Evolutionary conservation across 352 stramenopile genomes (phyloP).

Genomic region (Elongisporangium prolatum): DNA sequence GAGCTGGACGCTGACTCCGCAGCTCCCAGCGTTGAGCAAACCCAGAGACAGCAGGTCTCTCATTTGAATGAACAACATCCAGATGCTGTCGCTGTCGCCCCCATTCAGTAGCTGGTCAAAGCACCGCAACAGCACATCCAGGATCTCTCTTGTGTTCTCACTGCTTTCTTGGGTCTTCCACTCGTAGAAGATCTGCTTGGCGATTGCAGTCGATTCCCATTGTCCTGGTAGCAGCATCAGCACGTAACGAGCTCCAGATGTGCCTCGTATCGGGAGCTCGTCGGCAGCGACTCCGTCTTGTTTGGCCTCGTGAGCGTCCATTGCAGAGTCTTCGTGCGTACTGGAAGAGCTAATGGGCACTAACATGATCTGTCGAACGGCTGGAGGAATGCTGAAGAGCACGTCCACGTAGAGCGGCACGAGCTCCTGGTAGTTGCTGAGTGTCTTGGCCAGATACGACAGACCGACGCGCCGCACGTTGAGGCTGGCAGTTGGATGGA

Average conservation of each 20-base stretch:
- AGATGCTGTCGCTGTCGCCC: slow-evolving; percentile 13
- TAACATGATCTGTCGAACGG: slow-evolving; percentile 38
- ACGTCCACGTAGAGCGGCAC: slow-evolving; percentile 77
- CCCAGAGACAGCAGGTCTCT: slow-evolving; percentile 38
- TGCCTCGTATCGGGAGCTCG: slow-evolving; percentile 45
- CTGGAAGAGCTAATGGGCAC: not conserved
- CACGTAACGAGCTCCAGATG: slow-evolving; percentile 46
- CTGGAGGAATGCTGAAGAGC: slow-evolving; percentile 48
- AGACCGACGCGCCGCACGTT: slow-evolving; percentile 64
- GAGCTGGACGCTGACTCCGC: slow-evolving; percentile 28
- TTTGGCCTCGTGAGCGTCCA: slow-evolving; percentile 4
- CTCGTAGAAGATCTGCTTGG: slow-evolving; percentile 78
- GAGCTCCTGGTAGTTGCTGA: slow-evolving; percentile 64
- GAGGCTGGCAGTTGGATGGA: slow-evolving; percentile 42
- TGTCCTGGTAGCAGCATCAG: slow-evolving; percentile 33
- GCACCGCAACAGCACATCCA: slow-evolving; percentile 52
- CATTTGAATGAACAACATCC: slow-evolving; percentile 57
- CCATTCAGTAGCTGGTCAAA: slow-evolving; percentile 35
- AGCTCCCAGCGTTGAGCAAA: slow-evolving; percentile 30
- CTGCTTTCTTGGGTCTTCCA: slow-evolving; percentile 25
- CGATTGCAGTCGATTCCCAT: slow-evolving; percentile 63
- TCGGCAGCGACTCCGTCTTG: slow-evolving; percentile 4
- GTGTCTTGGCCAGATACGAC: slow-evolving; percentile 47
- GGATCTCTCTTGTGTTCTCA: slow-evolving; percentile 19
- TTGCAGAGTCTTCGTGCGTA: slow-evolving; percentile 2